Conservation (phyloP, 495 filamentous ascomycete genomes). For the Penicillium ochrochloron region DNA sequence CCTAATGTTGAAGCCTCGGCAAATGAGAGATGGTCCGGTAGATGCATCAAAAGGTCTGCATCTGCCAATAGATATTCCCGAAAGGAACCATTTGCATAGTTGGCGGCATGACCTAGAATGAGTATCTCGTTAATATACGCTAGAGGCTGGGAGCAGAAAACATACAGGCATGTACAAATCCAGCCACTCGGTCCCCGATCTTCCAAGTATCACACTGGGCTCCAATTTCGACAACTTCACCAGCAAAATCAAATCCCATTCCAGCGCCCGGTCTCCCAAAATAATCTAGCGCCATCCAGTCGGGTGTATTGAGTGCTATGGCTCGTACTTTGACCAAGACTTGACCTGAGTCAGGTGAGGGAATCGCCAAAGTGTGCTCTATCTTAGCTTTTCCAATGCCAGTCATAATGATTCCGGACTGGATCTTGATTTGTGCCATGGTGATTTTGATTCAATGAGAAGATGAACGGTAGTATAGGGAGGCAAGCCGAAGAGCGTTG, state of each 20-base stretch:
- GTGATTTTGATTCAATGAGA: neutral
- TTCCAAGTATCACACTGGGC: neutral
- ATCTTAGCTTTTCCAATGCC: conserved; percentile 5
- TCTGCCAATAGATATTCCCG: neutral
- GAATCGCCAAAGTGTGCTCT: conserved; percentile 8
- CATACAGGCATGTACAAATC: neutral
- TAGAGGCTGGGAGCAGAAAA: neutral
- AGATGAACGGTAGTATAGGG: neutral
- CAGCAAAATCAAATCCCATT: conserved; percentile 9
- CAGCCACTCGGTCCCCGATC: neutral
- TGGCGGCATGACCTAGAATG: neutral
- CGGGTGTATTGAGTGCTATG: conserved; percentile 12
- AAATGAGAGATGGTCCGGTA: neutral
- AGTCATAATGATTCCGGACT: conserved; percentile 13
- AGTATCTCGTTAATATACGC: neutral
- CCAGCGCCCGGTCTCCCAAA: conserved; percentile 12
- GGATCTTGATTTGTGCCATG: conserved; percentile 8
- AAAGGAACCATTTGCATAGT: conserved; percentile 1
- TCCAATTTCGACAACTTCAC: conserved; percentile 11
- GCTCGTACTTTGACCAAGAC: conserved; percentile 8
- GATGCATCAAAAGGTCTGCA: neutral
- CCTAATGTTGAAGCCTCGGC: neutral
- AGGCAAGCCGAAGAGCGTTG: neutral
- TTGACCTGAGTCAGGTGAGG: conserved; percentile 9
- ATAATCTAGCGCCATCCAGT: conserved; percentile 8